Evolutionary conservation across 1,284 basidiomycete species (phyloP).

Genomic region (Thecaphora frezii): DNA sequence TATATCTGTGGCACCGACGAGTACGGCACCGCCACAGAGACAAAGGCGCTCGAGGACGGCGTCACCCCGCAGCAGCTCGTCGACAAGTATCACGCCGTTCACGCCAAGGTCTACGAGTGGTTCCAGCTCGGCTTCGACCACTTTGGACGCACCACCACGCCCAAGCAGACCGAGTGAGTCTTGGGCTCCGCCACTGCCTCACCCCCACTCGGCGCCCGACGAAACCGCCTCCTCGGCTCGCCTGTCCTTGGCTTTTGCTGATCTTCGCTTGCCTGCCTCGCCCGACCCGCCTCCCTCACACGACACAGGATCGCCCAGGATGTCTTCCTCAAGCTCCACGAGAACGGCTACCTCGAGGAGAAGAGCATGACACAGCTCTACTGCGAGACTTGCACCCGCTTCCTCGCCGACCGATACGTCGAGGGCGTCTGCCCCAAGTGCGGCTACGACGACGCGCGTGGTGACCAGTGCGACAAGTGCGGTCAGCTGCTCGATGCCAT

Average conservation of each 20-base stretch:
- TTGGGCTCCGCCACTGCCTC: constrained; percentile 65
- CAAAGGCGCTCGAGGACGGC: constrained; percentile 91
- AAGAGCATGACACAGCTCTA: constrained; percentile 55
- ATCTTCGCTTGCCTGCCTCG: not conserved
- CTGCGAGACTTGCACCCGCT: constrained; percentile 50
- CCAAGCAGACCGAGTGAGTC: constrained; percentile 72
- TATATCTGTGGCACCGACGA: constrained; percentile 98
- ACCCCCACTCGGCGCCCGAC: too few species aligned
- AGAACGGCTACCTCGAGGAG: constrained; percentile 56
- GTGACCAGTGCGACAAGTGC: constrained; percentile 97
- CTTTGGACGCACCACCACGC: constrained; percentile 92
- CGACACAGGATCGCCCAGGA: constrained; percentile 48
- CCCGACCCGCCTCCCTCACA: not conserved
- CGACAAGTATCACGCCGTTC: constrained; percentile 88
- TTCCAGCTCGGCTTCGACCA: constrained; percentile 90
- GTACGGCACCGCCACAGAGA: constrained; percentile 98
- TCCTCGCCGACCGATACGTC: constrained; percentile 58
- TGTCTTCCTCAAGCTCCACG: constrained; percentile 54
- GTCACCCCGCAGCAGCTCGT: constrained; percentile 83
- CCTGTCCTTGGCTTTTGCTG: too few species aligned
- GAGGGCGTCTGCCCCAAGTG: constrained; percentile 57
- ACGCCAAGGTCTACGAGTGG: constrained; percentile 92
- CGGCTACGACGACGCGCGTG: constrained; percentile 74
- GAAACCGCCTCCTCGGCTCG: too few species aligned
- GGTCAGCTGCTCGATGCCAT: constrained; percentile 84